A percentile compares a stretch with the other conserved stretches of the same genome.
These are phyloP conservation scores for Tremella yokohamensis DNA, from an alignment of 768 basidiomycete genomes.

Conservation along the genomic window DNA sequence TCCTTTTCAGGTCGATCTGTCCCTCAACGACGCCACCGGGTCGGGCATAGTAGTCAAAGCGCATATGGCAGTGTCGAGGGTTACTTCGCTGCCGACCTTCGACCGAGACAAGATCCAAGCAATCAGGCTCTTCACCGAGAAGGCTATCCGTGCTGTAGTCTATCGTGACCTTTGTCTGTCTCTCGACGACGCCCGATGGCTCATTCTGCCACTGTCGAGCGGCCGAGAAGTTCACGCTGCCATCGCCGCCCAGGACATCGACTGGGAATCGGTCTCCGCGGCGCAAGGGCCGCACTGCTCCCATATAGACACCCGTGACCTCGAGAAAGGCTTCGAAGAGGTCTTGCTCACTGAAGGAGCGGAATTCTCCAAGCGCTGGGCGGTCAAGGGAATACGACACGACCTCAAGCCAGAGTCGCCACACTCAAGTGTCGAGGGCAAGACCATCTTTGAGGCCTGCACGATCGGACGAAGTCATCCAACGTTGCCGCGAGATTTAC, in stretches of 20 bases:
- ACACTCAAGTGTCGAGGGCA: conserved; percentile 10
- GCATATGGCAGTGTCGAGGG: conserved; percentile 12
- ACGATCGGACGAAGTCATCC: neutral
- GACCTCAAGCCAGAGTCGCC: conserved; percentile 27
- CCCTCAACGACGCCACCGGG: conserved; percentile 5
- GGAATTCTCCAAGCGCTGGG: conserved; percentile 30
- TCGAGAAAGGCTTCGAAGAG: conserved; percentile 6
- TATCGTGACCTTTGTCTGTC: conserved; percentile 14
- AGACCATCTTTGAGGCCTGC: conserved; percentile 14
- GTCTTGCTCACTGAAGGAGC: conserved; percentile 2
- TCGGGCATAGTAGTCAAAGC: conserved; percentile 9
- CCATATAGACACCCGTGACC: conserved; percentile 13
- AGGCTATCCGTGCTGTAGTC: conserved; percentile 20
- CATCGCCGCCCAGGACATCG: conserved; percentile 16
- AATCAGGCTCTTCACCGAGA: conserved; percentile 20
- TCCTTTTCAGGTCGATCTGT: neutral
- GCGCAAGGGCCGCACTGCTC: conserved; percentile 13
- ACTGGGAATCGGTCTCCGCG: conserved; percentile 31
- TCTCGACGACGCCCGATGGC: conserved; percentile 11
- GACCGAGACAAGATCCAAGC: conserved; percentile 19
- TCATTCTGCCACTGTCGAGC: neutral
- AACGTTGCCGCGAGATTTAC: neutral
- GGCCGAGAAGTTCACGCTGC: conserved; percentile 4
- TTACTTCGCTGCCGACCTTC: conserved; percentile 20
- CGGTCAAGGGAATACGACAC: conserved; percentile 12